Evolutionary conservation across 164 flowering plant genomes (phyloP), one percentile per base, ranked within the genome.

Genomic region (Vitis rotundifolia): DNA sequence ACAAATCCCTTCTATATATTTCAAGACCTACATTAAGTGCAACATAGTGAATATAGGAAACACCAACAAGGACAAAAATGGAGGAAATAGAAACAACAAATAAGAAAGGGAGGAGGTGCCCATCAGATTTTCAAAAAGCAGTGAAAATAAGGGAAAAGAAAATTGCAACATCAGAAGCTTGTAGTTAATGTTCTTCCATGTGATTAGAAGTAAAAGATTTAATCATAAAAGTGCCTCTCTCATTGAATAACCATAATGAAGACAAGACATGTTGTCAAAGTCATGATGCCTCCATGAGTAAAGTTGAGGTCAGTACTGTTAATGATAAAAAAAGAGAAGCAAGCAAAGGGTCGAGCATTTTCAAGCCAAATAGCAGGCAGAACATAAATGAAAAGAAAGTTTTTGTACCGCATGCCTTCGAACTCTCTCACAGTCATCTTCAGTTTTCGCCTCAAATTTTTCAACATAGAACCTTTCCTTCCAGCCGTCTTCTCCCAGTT

Each of bases 1-100:
- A 61, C 88, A 80, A 53, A 88, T 75, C 51, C 92, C 92, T 75
- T 88, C 92, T 9, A 77, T 68, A 69, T 86, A 86, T 69, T 83
- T 86, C 51, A 73, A 70, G n/a, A 86, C 92, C 92, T 88, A 56
- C 62, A 71, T 18, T 66, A 49, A 61, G 62, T 37, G 22, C 67
- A 78, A 50, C 13, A 64, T 14, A 49, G 14, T 6, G 49, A 49
- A 49, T 2, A 65, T 65, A 14, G 15, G 10, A 51, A 51, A 13
- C 60, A 49, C 19, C 26, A 13, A 69, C 26, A 13, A 69, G 16
- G 52, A 50, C 49, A 48, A 28, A 56, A 63, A 62, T n/a, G 7
- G n/a, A n/a, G 14, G 14, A n/a, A 11, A 5, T 2, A 53, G 55
- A 53, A 53, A 53, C 44, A 37, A 37, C 44, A 37, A 3, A 37